Evolutionary conservation across 1,139 yeast genomes (phyloP), one percentile per base, ranked within the genome.

Genomic region (Pneumocystis sp.): DNA sequence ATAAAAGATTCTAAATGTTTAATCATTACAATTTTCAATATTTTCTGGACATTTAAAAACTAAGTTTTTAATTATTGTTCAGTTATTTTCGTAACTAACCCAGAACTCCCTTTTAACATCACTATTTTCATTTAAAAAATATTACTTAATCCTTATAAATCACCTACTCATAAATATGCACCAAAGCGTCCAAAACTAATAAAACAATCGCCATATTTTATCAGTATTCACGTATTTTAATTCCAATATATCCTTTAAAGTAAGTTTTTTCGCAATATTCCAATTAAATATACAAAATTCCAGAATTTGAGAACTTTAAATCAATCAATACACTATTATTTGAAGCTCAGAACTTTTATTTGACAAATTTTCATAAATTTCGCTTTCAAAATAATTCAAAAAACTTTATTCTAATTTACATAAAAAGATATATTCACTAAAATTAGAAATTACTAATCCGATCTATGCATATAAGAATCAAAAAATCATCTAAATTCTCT

Each of bases 81-180:
- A 60, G 42, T 29, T n/a, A n/a, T 45, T 42, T 66, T 67, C 29
- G 64, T 91, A 0, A 98, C 99, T 66, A 95, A 80, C 0, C 98
- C 99, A 75, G 95, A 95, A 73, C 95, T 98, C 70, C 99, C 98
- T 44, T 74, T 95, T 95, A 66, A 93, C 85, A 73, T 91, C 89
- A 71, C 87, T 86, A 0, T 89, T 83, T 86, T 31, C 34, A 74
- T 93, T 98, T 70, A 95, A 31, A 31, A 31, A 31, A 31, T 31
- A 91, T 95, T 95, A 82, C 87, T 87, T 0, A 98, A 74, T 95
- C 99, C 66, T 98, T 80, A 75, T 95, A 98, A 69, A 95, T 93
- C 65, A 91, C 89, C 73, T 89, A 95, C 1, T 89, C 79, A 73
- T 95, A 98, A 65, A 95, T 93, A 72, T 95, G 95, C 7, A 87